A percentile compares a stretch with the other conserved stretches of the same genome.
Evolutionary conservation across 2,329 filamentous ascomycete species (phyloP).

Genomic region (Aspergillus novofumigatus): DNA sequence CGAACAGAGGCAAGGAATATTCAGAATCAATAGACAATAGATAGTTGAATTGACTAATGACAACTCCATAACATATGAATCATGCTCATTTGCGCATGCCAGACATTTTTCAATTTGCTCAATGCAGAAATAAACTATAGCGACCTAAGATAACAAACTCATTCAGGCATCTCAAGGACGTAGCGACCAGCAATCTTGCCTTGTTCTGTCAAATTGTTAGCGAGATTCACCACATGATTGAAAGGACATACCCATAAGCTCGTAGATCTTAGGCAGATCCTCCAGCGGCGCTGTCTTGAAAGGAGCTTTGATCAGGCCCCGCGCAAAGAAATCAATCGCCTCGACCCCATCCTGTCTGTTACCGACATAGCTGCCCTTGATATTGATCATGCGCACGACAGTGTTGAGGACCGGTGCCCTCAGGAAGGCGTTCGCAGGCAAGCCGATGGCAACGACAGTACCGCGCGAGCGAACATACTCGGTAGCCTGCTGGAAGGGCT

Average conservation of each 20-base stretch:
- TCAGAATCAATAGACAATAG: no score
- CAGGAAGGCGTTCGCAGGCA: slow-evolving; percentile 74
- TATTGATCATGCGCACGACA: slow-evolving; percentile 81
- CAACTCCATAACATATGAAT: background rate
- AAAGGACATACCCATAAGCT: slow-evolving; percentile 52
- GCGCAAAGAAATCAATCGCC: slow-evolving; percentile 81
- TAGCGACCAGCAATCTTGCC: slow-evolving; percentile 6
- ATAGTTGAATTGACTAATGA: background rate
- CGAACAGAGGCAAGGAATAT: background rate
- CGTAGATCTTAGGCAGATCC: slow-evolving; percentile 71
- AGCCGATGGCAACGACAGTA: slow-evolving; percentile 78
- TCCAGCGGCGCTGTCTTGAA: slow-evolving; percentile 77
- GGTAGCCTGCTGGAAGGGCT: slow-evolving; percentile 90
- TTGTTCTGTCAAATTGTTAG: slow-evolving; percentile 1
- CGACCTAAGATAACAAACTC: background rate
- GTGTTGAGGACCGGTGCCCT: slow-evolving; percentile 82
- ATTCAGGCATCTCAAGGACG: slow-evolving; percentile 3
- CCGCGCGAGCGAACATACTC: slow-evolving; percentile 79
- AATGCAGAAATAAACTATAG: background rate
- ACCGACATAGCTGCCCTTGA: slow-evolving; percentile 88
- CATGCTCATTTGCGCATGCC: background rate
- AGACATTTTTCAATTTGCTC: background rate
- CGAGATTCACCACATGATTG: background rate
- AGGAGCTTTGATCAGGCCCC: slow-evolving; percentile 76
- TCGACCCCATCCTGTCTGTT: slow-evolving; percentile 83